Percentiles rank a stretch among this genome's conserved stretches.
Conservation (phyloP, 192 early-diverging fungal species). For the Podila epicladia region DNA sequence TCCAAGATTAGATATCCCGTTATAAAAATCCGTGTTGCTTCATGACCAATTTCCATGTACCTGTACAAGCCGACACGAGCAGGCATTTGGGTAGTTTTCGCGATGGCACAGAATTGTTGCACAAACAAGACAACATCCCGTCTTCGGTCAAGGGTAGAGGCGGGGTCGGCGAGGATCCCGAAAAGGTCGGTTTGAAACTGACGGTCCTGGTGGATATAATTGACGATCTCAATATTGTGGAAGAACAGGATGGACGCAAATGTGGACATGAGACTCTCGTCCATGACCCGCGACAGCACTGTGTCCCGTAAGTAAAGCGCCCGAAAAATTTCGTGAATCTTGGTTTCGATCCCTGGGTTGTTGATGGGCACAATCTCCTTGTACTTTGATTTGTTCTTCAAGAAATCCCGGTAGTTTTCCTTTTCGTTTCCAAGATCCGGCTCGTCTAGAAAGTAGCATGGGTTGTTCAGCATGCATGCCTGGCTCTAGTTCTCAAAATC, state of each 20-base stretch:
- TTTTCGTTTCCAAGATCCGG: constrained; percentile 74
- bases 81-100: constrained; percentile 73
- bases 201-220: constrained; percentile 74
- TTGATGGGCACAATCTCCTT: constrained; percentile 85
- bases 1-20: constrained; percentile 10
- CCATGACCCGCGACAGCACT: constrained; percentile 77
- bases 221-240: constrained; percentile 88
- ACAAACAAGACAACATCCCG: constrained; percentile 83
- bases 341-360: constrained; percentile 71
- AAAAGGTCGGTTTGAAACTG: constrained; percentile 78
- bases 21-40: not conserved
- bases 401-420: constrained; percentile 80
- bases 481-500: too few relatives aligned
- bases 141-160: constrained; percentile 62
- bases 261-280: constrained; percentile 79
- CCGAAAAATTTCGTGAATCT: constrained; percentile 90
- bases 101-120: constrained; percentile 80
- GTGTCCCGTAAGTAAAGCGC: constrained; percentile 90
- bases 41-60: constrained; percentile 41
- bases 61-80: constrained; percentile 71
- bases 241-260: constrained; percentile 82
- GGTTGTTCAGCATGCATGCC: not conserved
- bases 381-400: constrained; percentile 66
- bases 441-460: constrained; percentile 65
- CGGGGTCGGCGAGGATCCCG: constrained; percentile 63